Conservation (phyloP, 2,329 filamentous ascomycete genomes). For the Clonostachys chloroleuca region DNA sequence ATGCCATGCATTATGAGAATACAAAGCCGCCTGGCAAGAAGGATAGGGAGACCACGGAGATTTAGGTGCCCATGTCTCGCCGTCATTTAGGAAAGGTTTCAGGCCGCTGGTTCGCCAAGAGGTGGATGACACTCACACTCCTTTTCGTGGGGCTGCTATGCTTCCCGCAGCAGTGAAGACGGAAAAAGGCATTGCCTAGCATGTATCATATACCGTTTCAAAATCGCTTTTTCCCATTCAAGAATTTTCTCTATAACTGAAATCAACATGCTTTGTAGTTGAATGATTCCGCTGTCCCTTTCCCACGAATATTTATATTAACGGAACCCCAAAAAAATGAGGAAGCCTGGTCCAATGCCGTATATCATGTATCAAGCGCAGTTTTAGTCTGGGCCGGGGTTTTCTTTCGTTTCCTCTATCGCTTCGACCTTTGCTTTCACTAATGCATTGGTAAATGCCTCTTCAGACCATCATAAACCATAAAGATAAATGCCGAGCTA, state of each 20-base stretch:
- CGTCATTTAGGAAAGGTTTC: too few relatives aligned
- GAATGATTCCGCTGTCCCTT: not conserved
- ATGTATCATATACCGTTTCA: too few relatives aligned
- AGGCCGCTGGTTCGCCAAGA: too few relatives aligned
- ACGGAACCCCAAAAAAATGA: slow-evolving; percentile 3
- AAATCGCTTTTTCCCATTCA: too few relatives aligned
- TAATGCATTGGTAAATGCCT: slow-evolving; percentile 52
- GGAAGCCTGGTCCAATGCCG: not conserved
- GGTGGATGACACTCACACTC: too few relatives aligned
- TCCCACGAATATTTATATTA: slow-evolving; percentile 8
- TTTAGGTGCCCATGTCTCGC: too few relatives aligned
- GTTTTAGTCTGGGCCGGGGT: not conserved
- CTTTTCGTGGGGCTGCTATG: too few relatives aligned
- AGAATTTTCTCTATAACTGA: too few relatives aligned
- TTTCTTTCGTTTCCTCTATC: not conserved
- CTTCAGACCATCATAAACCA: slow-evolving; percentile 86
- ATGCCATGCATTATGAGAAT: slow-evolving; percentile 14
- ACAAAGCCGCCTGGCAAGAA: slow-evolving; percentile 9
- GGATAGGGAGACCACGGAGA: slow-evolving; percentile 1
- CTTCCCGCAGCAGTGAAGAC: too few relatives aligned
- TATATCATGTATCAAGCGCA: not conserved
- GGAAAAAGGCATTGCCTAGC: too few relatives aligned
- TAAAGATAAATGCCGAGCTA: slow-evolving; percentile 97
- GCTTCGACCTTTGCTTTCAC: not conserved
- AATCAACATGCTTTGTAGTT: not conserved